A percentile compares a stretch with the other conserved stretches of the same genome.
Conservation (phyloP, 2,329 filamentous ascomycete genomes). For the Apiospora malaysiana region DNA sequence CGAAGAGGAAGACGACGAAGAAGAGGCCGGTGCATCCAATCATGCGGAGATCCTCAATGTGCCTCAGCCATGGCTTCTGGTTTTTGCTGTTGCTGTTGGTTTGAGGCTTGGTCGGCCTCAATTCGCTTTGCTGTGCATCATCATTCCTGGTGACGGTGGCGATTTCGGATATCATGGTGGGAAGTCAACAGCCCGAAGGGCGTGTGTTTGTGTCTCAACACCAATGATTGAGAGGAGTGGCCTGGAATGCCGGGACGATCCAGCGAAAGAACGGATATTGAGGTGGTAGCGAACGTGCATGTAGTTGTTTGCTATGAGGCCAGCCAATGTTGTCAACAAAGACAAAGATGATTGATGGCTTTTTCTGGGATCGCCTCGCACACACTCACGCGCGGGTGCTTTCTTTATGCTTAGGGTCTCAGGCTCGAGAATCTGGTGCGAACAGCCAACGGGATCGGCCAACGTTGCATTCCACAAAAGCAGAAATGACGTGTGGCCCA, state of each 20-base stretch:
- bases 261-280: background rate
- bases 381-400: background rate
- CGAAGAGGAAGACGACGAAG: slow-evolving; percentile 25
- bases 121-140: background rate
- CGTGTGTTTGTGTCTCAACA: background rate
- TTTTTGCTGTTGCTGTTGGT: background rate
- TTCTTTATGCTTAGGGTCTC: slow-evolving; percentile 6
- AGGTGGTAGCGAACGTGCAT: background rate
- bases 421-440: background rate
- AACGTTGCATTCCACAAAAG: slow-evolving; percentile 6
- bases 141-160: background rate
- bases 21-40: slow-evolving; percentile 24
- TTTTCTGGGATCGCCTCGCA: too few species aligned
- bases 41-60: slow-evolving; percentile 23
- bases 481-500: slow-evolving; percentile 12
- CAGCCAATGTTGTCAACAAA: slow-evolving; percentile 1
- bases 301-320: background rate
- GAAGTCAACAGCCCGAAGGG: background rate
- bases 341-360: slow-evolving; percentile 5
- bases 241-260: slow-evolving; percentile 2
- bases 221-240: background rate
- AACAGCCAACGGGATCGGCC: background rate
- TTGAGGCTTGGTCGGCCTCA: background rate
- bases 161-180: slow-evolving; percentile 3
- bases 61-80: slow-evolving; percentile 20